phyloP scores from a whole-genome alignment of 768 basidiomycete species.

The Xerocomus spinulosus region DNA sequence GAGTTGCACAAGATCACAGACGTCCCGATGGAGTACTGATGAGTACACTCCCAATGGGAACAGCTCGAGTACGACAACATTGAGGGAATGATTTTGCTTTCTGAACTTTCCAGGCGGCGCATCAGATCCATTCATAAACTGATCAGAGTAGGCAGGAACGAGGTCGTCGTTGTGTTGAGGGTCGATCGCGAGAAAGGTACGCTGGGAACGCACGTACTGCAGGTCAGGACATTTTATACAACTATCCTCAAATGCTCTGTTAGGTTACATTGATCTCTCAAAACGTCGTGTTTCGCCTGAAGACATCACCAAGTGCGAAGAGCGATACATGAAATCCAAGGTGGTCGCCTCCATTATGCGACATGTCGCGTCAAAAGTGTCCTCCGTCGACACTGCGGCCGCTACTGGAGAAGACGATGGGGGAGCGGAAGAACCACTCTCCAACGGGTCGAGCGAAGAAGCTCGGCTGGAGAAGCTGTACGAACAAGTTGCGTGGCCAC shows the following conservation, averaged over 20 bases:
- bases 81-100: slow-evolving; percentile 99
- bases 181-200: slow-evolving; percentile 99
- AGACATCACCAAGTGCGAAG: slow-evolving; percentile 98
- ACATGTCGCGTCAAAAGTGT: slow-evolving; percentile 83
- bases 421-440: slow-evolving; percentile 18
- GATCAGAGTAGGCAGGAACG: slow-evolving; percentile 95
- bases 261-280: slow-evolving; percentile 98
- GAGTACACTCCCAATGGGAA: no score
- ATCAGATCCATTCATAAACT: slow-evolving; percentile 97
- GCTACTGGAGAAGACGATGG: slow-evolving; percentile 24
- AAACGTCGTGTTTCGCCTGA: slow-evolving; percentile 98
- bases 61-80: slow-evolving; percentile 99
- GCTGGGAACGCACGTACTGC: slow-evolving; percentile 10
- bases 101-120: slow-evolving; percentile 92
- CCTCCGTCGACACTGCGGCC: slow-evolving; percentile 37
- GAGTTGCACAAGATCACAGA: slow-evolving; percentile 27
- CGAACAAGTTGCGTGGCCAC: slow-evolving; percentile 89
- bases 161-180: slow-evolving; percentile 95
- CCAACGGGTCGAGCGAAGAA: slow-evolving; percentile 56
- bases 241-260: neutral
- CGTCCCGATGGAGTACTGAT: neutral
- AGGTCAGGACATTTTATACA: neutral
- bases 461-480: slow-evolving; percentile 82
- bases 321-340: slow-evolving; percentile 97
- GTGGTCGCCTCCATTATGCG: slow-evolving; percentile 90